phyloP scores from a whole-genome alignment of 345 rosid genomes.

The Reutealis trisperma region DNA sequence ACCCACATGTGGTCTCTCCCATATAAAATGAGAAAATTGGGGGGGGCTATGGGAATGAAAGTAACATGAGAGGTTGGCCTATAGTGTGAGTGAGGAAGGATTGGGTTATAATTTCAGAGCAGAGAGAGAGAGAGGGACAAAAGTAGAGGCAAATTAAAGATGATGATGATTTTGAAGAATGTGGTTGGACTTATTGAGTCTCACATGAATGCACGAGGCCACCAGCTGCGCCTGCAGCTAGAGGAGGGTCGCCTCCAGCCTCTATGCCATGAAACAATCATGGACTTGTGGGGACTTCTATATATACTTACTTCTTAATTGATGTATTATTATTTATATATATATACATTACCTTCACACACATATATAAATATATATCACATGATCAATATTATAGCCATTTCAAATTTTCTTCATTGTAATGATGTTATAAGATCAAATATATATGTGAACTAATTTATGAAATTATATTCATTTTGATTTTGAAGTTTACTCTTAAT shows the following conservation, averaged over 20 bases:
- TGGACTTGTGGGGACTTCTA: slow-evolving; percentile 38
- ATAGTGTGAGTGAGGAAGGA: slow-evolving; percentile 2
- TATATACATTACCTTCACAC: no score
- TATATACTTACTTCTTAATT: neutral
- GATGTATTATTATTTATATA: neutral
- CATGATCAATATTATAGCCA: no score
- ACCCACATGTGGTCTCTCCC: slow-evolving; percentile 29
- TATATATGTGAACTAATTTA: no score
- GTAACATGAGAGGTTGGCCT: slow-evolving; percentile 36
- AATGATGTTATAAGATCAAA: no score
- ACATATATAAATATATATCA: neutral
- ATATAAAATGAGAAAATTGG: neutral
- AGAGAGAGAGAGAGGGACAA: slow-evolving; percentile 6
- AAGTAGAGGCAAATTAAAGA: slow-evolving; percentile 1
- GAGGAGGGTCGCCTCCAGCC: slow-evolving; percentile 15
- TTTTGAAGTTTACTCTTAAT: no score
- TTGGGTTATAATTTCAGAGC: slow-evolving; percentile 16
- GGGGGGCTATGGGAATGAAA: slow-evolving; percentile 22
- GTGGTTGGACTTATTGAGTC: slow-evolving; percentile 36
- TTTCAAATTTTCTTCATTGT: no score
- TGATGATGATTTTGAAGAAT: slow-evolving; percentile 27
- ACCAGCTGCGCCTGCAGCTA: slow-evolving; percentile 26
- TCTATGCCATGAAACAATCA: slow-evolving; percentile 32
- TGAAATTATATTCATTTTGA: neutral
- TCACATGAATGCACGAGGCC: slow-evolving; percentile 59